Evolutionary conservation across 202 grass and related monocot genomes (phyloP).

Genomic region (Tripidium arundinaceum): DNA sequence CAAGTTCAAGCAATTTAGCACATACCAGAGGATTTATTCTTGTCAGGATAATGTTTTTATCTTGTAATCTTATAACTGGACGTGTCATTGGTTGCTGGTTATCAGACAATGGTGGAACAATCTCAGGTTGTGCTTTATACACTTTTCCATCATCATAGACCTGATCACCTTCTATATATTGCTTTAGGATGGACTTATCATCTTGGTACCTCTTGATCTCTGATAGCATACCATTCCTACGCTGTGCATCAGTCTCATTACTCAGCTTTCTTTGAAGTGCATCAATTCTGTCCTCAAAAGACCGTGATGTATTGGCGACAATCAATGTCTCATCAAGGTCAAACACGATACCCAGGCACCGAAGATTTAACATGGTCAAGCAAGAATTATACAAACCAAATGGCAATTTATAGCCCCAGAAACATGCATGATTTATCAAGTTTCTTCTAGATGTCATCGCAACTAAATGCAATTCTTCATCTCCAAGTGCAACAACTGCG

Average conservation of each 20-base stretch:
- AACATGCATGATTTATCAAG: slow-evolving; percentile 54
- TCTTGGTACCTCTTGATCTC: slow-evolving; percentile 98
- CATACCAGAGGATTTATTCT: slow-evolving; percentile 92
- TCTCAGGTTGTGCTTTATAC: slow-evolving; percentile 85
- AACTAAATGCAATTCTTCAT: slow-evolving; percentile 89
- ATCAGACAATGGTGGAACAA: slow-evolving; percentile 85
- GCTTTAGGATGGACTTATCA: slow-evolving; percentile 82
- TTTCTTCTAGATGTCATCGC: slow-evolving; percentile 74
- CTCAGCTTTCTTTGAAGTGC: slow-evolving; percentile 84
- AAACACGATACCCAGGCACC: slow-evolving; percentile 93
- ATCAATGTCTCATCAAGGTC: slow-evolving; percentile 97
- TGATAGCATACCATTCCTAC: slow-evolving; percentile 69
- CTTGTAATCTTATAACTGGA: slow-evolving; percentile 92
- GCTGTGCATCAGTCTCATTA: slow-evolving; percentile 78
- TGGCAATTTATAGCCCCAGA: slow-evolving; percentile 85
- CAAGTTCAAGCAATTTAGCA: slow-evolving; percentile 33
- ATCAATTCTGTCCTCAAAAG: slow-evolving; percentile 95
- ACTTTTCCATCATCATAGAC: slow-evolving; percentile 76
- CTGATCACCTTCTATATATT: slow-evolving; percentile 89
- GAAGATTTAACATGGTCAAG: slow-evolving; percentile 85
- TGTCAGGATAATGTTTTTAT: slow-evolving; percentile 89
- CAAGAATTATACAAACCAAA: slow-evolving; percentile 66
- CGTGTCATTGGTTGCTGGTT: slow-evolving; percentile 78
- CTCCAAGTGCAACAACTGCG: slow-evolving; percentile 68
- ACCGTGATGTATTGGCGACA: slow-evolving; percentile 79